These are phyloP conservation scores for Guadua angustifolia DNA, from an alignment of 176 grass and related monocot species.

Conservation along the genomic window DNA sequence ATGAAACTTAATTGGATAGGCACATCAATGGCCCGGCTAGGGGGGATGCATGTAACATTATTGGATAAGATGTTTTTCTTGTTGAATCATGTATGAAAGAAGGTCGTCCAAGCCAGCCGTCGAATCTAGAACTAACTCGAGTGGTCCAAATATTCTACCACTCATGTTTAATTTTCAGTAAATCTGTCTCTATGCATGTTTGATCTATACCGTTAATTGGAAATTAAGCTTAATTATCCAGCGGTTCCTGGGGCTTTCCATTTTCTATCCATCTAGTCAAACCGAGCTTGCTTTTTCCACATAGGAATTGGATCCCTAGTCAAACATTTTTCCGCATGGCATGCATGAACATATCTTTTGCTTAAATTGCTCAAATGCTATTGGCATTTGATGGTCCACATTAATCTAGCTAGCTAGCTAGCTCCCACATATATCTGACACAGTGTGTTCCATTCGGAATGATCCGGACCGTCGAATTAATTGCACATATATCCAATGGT, in stretches of 20 bases:
- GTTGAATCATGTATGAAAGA: too few relatives aligned
- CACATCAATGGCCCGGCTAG: too few relatives aligned
- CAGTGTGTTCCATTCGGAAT: neutral
- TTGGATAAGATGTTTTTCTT: neutral
- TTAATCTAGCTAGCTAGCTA: neutral
- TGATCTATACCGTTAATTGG: neutral
- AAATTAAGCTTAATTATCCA: too few relatives aligned
- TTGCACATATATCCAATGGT: neutral
- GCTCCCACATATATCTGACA: neutral
- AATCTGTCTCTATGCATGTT: neutral
- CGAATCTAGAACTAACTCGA: too few relatives aligned
- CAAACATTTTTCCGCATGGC: slow-evolving; percentile 27
- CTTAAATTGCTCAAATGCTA: neutral
- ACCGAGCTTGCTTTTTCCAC: neutral
- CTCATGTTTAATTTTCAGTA: neutral
- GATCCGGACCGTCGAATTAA: neutral
- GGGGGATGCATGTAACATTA: slow-evolving; percentile 10
- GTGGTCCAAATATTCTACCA: too few relatives aligned
- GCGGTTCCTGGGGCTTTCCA: too few relatives aligned
- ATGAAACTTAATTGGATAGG: neutral
- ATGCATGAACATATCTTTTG: neutral
- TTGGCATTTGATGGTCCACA: neutral
- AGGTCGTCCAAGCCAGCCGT: too few relatives aligned
- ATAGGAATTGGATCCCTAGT: neutral
- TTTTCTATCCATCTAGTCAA: neutral